Evolutionary conservation across 1,284 basidiomycete genomes (phyloP).

Genomic region (Microbotryum scabiosae): DNA sequence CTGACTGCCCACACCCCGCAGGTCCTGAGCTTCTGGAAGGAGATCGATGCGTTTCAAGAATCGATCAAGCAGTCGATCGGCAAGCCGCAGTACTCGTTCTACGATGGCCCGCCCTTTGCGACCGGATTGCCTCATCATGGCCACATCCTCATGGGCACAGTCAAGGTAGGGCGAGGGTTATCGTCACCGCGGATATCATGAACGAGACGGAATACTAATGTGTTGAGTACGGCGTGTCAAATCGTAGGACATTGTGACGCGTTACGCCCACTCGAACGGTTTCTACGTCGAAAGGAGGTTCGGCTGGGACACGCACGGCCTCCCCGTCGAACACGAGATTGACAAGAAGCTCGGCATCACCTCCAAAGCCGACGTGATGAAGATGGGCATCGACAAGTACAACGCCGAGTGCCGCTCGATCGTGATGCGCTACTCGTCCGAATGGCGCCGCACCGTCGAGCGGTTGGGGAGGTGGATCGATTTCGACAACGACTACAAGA

Average conservation of each 20-base stretch:
- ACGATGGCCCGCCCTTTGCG: conserved; percentile 96
- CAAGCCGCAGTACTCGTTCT: conserved; percentile 83
- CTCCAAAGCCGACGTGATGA: conserved; percentile 85
- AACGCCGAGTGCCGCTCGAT: conserved; percentile 94
- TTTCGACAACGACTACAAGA: conserved; percentile 99
- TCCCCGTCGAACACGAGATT: conserved; percentile 99
- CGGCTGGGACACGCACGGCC: conserved; percentile 98
- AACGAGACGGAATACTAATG: background rate
- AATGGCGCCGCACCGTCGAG: conserved; percentile 92
- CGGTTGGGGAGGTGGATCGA: conserved; percentile 99
- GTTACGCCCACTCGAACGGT: conserved; percentile 74
- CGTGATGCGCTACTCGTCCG: conserved; percentile 92
- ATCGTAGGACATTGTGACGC: conserved; percentile 32
- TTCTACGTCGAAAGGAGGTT: conserved; percentile 91
- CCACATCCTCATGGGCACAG: conserved; percentile 53
- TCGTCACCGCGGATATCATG: conserved; percentile 4
- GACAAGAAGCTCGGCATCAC: conserved; percentile 94
- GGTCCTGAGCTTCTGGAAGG: conserved; percentile 84
- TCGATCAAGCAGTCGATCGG: conserved; percentile 86
- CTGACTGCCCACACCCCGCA: conserved; percentile 42
- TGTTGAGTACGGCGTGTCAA: background rate
- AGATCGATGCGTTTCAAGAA: conserved; percentile 96
- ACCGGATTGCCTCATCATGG: conserved; percentile 83
- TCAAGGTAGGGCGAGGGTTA: conserved; percentile 61
- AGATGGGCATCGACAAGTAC: conserved; percentile 95